Base-by-base conservation (phyloP, 2,329 filamentous ascomycete genomes). In the Aureobasidium sp. region DNA sequence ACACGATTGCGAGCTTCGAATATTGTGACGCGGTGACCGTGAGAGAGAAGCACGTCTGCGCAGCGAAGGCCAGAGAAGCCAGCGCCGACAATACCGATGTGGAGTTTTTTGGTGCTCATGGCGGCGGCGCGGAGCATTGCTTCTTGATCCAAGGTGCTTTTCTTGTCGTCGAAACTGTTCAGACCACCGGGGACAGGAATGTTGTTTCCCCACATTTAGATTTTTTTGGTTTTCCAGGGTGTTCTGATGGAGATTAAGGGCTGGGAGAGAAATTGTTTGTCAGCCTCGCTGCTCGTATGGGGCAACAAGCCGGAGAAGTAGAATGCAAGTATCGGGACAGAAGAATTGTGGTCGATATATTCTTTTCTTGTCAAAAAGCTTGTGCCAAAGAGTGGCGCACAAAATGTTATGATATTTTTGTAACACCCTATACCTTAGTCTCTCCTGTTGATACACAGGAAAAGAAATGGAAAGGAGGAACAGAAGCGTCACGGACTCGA, bases 1-100 rank as follows among this genome's bases (percentile, higher is more conserved):
- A 90, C 70, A 7, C 88, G 80, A 68, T 86, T 74, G 17, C 88
- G 79, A 9, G 83, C 88, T 71, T 91, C 88, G 20, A 90, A 75
- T 13, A 91, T 77, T 0, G 87, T 89, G 13, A 91, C 87, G 42
- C 80, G 77, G 68, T 87, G 84, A 17, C 86, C 87, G 70, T 84
- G 78, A 61, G 82, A 79, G 2, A 89, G 74, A 0, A 91, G 75
- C 1, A 90, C 72, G 66, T 89, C 86, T 58, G 87, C 87, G 69
- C 86, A 88, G 65, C 87, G 80, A n/a, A 91, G 77, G 0, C 88
- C 88, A 6, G 87, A 81, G 29, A 90, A 78, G 5, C 88, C 88
- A 42, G 86, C 87, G 20, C 88, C 88, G 42, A 91, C 75, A n/a
- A 91, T 77, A 36, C 83, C 85, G 44, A 90, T 74, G 34, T 62